phyloP scores from a whole-genome alignment of 345 rosid species.

The Mercurialis annua region DNA sequence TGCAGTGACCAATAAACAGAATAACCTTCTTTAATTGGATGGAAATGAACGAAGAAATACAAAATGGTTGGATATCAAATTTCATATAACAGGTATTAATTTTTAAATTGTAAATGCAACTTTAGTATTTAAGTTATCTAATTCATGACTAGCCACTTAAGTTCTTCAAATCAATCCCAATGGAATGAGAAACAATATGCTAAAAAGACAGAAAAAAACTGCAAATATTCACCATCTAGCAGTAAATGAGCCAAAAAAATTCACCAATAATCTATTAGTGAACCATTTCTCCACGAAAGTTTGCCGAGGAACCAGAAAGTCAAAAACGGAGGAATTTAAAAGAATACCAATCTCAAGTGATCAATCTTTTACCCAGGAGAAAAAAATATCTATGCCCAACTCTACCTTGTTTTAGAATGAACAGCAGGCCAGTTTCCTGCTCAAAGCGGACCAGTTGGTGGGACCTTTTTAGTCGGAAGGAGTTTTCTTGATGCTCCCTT shows the following conservation, averaged over 20 bases:
- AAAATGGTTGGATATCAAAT: not conserved
- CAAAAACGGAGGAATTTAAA: too few species aligned
- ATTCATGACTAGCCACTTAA: conserved; percentile 1
- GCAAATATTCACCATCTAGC: too few species aligned
- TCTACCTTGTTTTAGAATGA: too few species aligned
- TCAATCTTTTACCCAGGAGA: not conserved
- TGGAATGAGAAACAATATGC: not conserved
- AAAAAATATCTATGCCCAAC: too few species aligned
- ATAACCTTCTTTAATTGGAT: not conserved
- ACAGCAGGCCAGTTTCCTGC: not conserved
- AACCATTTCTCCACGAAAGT: not conserved
- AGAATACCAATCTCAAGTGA: too few species aligned
- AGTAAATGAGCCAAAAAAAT: not conserved
- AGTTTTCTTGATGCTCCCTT: too few species aligned
- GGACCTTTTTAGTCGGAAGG: not conserved
- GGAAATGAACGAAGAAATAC: too few species aligned
- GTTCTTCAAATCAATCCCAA: not conserved
- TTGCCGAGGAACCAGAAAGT: too few species aligned
- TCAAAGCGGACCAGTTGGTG: not conserved
- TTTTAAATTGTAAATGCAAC: too few species aligned
- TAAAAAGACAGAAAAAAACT: not conserved
- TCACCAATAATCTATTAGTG: not conserved
- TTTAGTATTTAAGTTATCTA: not conserved
- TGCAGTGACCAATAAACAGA: conserved; percentile 28
- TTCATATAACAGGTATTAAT: not conserved